Conservation (phyloP, 2,329 filamentous ascomycete genomes). For the Xylariaceae sp. region DNA sequence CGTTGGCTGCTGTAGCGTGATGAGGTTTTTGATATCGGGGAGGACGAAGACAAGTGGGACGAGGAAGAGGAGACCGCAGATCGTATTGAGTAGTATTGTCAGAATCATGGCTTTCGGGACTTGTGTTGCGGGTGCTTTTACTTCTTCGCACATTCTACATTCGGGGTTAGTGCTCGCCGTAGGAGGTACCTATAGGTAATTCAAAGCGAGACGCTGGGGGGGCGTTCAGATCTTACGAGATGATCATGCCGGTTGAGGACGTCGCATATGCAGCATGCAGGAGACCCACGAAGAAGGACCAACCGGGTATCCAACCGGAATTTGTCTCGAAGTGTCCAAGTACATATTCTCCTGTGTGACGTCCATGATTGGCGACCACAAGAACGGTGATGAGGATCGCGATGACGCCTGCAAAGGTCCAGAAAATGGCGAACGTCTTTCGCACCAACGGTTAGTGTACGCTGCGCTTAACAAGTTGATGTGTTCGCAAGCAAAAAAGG, state of each 20-base stretch:
- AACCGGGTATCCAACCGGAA: slow-evolving; percentile 67
- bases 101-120: slow-evolving; percentile 70
- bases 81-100: slow-evolving; percentile 62
- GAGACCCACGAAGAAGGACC: slow-evolving; percentile 70
- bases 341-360: slow-evolving; percentile 58
- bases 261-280: slow-evolving; percentile 71
- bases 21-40: slow-evolving; percentile 55
- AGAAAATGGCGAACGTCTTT: slow-evolving; percentile 68
- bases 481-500: too few relatives aligned
- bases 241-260: slow-evolving; percentile 75
- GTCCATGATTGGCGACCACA: slow-evolving; percentile 65
- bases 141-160: slow-evolving; percentile 68
- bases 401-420: slow-evolving; percentile 68
- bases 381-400: slow-evolving; percentile 60
- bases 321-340: slow-evolving; percentile 65
- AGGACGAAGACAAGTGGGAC: slow-evolving; percentile 67
- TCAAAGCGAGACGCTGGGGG: slow-evolving; percentile 6
- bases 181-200: slow-evolving; percentile 2
- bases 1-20: slow-evolving; percentile 56
- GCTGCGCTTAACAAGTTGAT: too few relatives aligned
- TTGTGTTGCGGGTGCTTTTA: slow-evolving; percentile 60
- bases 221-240: slow-evolving; percentile 53
- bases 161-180: slow-evolving; percentile 10
- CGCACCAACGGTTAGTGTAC: slow-evolving; percentile 1
- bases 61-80: slow-evolving; percentile 64